Evolutionary conservation across 495 filamentous ascomycete genomes (phyloP).

Genomic region (Xylaria sp.): DNA sequence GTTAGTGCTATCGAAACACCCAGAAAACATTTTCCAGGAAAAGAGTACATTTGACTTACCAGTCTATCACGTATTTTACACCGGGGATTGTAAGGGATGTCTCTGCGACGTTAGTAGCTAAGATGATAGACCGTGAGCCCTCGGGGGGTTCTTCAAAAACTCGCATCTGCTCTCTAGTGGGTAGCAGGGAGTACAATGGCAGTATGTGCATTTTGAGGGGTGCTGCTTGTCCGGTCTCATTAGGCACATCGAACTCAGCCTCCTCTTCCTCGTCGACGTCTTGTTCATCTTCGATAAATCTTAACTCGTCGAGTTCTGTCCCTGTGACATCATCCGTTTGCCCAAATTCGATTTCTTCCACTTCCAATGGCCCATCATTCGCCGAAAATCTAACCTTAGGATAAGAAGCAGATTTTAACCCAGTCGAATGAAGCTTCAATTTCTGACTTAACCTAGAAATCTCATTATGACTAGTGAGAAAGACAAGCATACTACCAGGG

Average conservation of each 20-base stretch:
- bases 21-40: slow-evolving; percentile 30
- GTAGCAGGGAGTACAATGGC: slow-evolving; percentile 92
- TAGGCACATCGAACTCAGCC: slow-evolving; percentile 65
- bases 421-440: slow-evolving; percentile 73
- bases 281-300: slow-evolving; percentile 54
- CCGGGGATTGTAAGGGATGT: slow-evolving; percentile 96
- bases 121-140: slow-evolving; percentile 82
- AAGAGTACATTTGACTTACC: slow-evolving; percentile 16
- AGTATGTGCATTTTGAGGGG: slow-evolving; percentile 78
- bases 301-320: slow-evolving; percentile 40
- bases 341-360: slow-evolving; percentile 87
- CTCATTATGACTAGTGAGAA: slow-evolving; percentile 93
- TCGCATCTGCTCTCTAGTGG: slow-evolving; percentile 87
- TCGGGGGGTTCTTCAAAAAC: slow-evolving; percentile 92
- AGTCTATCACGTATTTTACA: slow-evolving; percentile 94
- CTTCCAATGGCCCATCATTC: slow-evolving; percentile 79
- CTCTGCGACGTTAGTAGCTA: slow-evolving; percentile 97
- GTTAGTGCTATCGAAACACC: not conserved
- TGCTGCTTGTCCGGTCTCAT: slow-evolving; percentile 59
- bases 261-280: slow-evolving; percentile 65
- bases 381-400: slow-evolving; percentile 76
- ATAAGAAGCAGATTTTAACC: slow-evolving; percentile 57
- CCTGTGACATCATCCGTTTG: slow-evolving; percentile 56
- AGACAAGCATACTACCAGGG: slow-evolving; percentile 91
- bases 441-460: slow-evolving; percentile 79